These are phyloP conservation scores for Sanghuangporus baumii DNA, from an alignment of 1,284 basidiomycete genomes.

Conservation along the genomic window DNA sequence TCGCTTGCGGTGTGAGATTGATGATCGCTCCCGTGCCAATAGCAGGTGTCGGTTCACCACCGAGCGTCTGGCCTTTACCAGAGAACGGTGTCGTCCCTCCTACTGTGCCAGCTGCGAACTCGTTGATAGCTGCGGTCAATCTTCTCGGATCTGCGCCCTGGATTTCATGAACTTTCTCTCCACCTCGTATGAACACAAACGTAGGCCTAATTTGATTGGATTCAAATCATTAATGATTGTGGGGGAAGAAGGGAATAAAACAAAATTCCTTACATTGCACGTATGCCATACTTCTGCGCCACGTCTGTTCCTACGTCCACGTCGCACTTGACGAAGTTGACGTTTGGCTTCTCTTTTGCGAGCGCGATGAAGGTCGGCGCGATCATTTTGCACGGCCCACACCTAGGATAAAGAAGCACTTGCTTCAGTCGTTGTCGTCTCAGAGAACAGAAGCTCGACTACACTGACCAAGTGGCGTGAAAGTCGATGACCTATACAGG, in stretches of 20 bases:
- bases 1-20: constrained; percentile 59
- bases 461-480: constrained; percentile 64
- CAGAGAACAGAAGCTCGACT: background rate
- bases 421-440: background rate
- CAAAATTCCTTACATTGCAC: constrained; percentile 51
- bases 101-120: constrained; percentile 39
- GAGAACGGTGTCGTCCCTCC: constrained; percentile 40
- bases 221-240: background rate
- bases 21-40: constrained; percentile 29
- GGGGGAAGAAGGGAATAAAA: background rate
- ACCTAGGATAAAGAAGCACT: constrained; percentile 40
- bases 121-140: constrained; percentile 45
- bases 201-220: constrained; percentile 55
- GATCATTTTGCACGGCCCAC: constrained; percentile 75
- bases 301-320: constrained; percentile 68
- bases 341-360: constrained; percentile 56
- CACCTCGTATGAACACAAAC: constrained; percentile 70
- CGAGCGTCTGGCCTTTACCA: constrained; percentile 69
- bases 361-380: constrained; percentile 67
- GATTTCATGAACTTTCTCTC: constrained; percentile 59
- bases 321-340: constrained; percentile 78
- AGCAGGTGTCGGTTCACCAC: constrained; percentile 34
- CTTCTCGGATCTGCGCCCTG: constrained; percentile 53
- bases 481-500: constrained; percentile 70
- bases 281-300: constrained; percentile 50